Base-by-base conservation (phyloP, 2,329 filamentous ascomycete genomes). In the Phialophora macrospora region DNA sequence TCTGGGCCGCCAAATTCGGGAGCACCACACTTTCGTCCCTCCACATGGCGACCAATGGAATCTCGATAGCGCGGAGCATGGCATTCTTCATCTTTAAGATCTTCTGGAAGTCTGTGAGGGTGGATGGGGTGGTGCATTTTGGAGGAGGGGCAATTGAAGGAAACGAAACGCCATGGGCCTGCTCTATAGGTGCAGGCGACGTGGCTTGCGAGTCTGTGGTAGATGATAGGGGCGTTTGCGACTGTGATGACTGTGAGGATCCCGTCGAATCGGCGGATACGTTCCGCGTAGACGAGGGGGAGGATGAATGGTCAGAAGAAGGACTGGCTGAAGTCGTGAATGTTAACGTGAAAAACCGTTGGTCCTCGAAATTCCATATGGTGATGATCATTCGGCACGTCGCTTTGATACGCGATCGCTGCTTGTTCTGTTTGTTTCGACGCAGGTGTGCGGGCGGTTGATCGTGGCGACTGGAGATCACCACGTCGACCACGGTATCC, bases 21-120 rank as follows among this genome's bases (percentile, higher is more conserved):
- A 92, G 87, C 0, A 86, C 88, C 55, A 92, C 87, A 55, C 86
- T 89, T 60, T 89, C 87, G 70, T 94, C 91, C 73, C 88, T 90
- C 91, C 91, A 93, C 87, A 93, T 90, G 26, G 89, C 88, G 52
- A 93, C 80, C 24, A 92, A 88, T 0, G 91, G 90, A 74, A 91
- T 87, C 67, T 87, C 85, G 28, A 91, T 90, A 46, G 87, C 90
- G 73, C 92, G 90, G 6, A 94, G 79, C 22, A 93, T 82, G 0
- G 90, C 90, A 74, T 93, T 90, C 75, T 93, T 93, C 80, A 94
- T 86, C 58, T 88, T 81, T 7, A 85, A 87, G 62, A 91, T 86
- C 74, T 93, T 94, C 72, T 91, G 87, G 26, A 92, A 82, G 12
- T 90, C 80, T 0, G 89, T 89, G 0, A 89, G 87, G 2, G 85